Percentiles rank a stretch among this genome's conserved stretches.
These are phyloP conservation scores for Cystobasidium ongulense DNA, from an alignment of 768 basidiomycete species.

Conservation along the genomic window DNA sequence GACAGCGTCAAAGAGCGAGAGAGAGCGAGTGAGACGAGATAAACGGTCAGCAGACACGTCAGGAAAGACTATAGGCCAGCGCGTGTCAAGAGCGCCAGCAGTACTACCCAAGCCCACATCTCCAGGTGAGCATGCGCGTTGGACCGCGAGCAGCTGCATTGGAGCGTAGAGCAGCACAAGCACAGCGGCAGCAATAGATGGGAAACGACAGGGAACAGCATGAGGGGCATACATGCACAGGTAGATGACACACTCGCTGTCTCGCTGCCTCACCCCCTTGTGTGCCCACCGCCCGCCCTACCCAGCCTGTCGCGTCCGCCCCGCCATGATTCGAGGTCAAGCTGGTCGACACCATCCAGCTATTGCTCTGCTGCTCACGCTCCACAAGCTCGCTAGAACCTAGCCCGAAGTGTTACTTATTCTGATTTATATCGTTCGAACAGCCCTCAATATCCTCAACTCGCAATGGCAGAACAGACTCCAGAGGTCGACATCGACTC, in stretches of 20 bases:
- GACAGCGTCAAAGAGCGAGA: too few species aligned
- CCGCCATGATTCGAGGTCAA: neutral
- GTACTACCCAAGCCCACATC: too few species aligned
- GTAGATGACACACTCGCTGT: too few species aligned
- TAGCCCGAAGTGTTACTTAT: neutral
- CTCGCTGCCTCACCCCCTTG: neutral
- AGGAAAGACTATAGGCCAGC: too few species aligned
- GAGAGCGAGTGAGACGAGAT: neutral
- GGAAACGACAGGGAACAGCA: too few species aligned
- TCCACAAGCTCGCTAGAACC: neutral
- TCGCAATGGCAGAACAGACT: conserved; percentile 40
- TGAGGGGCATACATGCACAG: too few species aligned
- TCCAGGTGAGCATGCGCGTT: too few species aligned
- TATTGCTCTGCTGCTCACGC: neutral
- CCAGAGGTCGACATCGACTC: conserved; percentile 97
- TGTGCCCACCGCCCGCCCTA: neutral
- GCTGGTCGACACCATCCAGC: neutral
- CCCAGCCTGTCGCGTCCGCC: neutral
- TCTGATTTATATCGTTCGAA: neutral
- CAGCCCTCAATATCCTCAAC: neutral
- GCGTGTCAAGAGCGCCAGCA: too few species aligned
- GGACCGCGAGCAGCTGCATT: too few species aligned
- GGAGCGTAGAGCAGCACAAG: too few species aligned
- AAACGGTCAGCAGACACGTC: neutral
- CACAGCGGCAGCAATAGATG: too few species aligned